Evolutionary conservation across 352 stramenopile species (phyloP).

Genomic region (Phytophthora macrochlamydospora): DNA sequence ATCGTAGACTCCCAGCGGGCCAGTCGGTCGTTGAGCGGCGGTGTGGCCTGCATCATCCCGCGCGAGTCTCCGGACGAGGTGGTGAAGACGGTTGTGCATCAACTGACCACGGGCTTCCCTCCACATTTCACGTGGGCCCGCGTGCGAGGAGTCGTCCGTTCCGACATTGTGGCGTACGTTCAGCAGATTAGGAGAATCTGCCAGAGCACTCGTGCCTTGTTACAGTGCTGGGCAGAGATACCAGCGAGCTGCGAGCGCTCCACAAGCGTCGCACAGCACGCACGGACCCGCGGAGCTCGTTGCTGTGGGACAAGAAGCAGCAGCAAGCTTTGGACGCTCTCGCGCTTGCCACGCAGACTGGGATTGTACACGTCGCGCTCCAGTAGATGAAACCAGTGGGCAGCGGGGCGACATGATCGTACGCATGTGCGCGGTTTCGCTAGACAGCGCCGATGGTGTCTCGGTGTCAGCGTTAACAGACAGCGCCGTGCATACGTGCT

Average conservation of each 20-base stretch:
- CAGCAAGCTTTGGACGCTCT: conserved; percentile 61
- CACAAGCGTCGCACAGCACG: conserved; percentile 83
- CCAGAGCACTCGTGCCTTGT: conserved; percentile 64
- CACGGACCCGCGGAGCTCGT: conserved; percentile 70
- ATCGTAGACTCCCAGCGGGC: conserved; percentile 74
- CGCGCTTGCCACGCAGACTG: conserved; percentile 55
- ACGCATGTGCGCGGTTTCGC: neutral
- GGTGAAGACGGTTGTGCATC: conserved; percentile 62
- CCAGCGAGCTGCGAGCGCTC: conserved; percentile 61
- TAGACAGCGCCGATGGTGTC: neutral
- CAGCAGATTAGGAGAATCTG: conserved; percentile 47
- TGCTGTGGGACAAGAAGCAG: conserved; percentile 80
- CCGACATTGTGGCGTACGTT: conserved; percentile 43
- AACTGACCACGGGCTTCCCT: conserved; percentile 83
- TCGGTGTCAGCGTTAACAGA: neutral
- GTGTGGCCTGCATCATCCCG: conserved; percentile 66
- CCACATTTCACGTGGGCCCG: conserved; percentile 82
- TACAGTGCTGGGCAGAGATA: conserved; percentile 57
- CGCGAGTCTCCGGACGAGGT: conserved; percentile 55
- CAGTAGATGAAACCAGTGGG: conserved; percentile 29
- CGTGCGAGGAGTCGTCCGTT: conserved; percentile 48
- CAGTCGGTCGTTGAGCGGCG: conserved; percentile 66
- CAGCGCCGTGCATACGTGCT: neutral
- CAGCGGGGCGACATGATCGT: neutral
- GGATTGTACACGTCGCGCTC: conserved; percentile 69